These are phyloP conservation scores for Leishmania lainsoni DNA, from an alignment of 208 protist genomes.

Conservation along the genomic window DNA sequence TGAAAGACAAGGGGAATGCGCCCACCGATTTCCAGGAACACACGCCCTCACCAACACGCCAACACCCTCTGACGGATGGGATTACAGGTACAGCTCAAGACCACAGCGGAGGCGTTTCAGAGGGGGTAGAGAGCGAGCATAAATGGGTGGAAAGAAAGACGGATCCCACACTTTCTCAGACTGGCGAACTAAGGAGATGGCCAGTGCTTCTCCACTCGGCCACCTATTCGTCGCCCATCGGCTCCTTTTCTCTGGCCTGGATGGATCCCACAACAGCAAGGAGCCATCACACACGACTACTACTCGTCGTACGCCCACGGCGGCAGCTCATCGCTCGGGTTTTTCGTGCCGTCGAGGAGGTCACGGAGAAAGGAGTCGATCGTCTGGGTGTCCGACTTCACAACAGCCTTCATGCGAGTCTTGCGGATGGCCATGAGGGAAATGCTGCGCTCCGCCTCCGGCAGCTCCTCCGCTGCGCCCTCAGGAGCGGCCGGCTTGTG, in stretches of 20 bases:
- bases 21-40: background rate
- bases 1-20: background rate
- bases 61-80: background rate
- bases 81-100: background rate
- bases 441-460: conserved; percentile 32
- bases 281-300: background rate
- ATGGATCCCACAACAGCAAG: background rate
- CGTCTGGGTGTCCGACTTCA: conserved; percentile 46
- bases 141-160: background rate
- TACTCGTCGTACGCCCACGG: conserved; percentile 26
- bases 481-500: conserved; percentile 21
- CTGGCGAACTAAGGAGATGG: background rate
- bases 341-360: conserved; percentile 59
- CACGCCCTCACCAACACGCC: background rate
- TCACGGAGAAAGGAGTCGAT: conserved; percentile 58
- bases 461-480: conserved; percentile 8
- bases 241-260: background rate
- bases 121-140: background rate
- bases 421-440: conserved; percentile 62
- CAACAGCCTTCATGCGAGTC: conserved; percentile 46
- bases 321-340: conserved; percentile 37
- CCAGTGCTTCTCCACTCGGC: background rate
- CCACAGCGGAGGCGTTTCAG: background rate
- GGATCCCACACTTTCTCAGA: background rate
- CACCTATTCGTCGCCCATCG: background rate